Evolutionary conservation across 768 basidiomycete species (phyloP).

Genomic region (Mycena latifolia): DNA sequence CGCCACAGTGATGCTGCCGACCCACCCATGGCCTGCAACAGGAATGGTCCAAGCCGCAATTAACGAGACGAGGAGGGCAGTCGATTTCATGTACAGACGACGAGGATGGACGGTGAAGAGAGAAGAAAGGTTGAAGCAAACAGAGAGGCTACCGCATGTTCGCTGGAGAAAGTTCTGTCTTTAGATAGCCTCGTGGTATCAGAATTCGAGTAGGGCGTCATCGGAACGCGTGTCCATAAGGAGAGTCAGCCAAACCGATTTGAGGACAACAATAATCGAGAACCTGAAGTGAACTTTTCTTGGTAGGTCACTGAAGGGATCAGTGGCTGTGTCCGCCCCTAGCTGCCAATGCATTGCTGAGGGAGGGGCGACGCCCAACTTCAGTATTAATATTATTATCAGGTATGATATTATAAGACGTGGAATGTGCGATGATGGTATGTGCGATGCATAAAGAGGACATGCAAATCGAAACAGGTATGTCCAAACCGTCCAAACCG

Average conservation of each 20-base stretch:
- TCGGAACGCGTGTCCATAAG: not conserved
- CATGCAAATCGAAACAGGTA: not conserved
- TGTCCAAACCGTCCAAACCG: constrained; percentile 10
- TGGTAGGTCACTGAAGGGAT: no score
- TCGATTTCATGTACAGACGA: constrained; percentile 12
- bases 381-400: not conserved
- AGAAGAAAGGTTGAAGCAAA: not conserved
- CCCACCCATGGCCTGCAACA: constrained; percentile 57
- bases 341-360: no score
- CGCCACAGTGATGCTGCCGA: constrained; percentile 56
- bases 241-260: no score
- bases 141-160: constrained; percentile 26
- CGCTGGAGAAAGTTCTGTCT: constrained; percentile 6
- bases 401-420: not conserved
- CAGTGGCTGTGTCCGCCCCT: no score
- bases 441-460: not conserved
- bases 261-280: no score
- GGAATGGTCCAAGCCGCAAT: constrained; percentile 14
- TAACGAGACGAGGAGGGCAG: constrained; percentile 1
- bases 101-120: constrained; percentile 1
- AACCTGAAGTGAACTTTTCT: no score
- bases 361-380: not conserved
- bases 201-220: not conserved
- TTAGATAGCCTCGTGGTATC: constrained; percentile 26
- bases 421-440: not conserved